Conservation (phyloP, 352 stramenopile species). For the Globisporangium nunn region DNA sequence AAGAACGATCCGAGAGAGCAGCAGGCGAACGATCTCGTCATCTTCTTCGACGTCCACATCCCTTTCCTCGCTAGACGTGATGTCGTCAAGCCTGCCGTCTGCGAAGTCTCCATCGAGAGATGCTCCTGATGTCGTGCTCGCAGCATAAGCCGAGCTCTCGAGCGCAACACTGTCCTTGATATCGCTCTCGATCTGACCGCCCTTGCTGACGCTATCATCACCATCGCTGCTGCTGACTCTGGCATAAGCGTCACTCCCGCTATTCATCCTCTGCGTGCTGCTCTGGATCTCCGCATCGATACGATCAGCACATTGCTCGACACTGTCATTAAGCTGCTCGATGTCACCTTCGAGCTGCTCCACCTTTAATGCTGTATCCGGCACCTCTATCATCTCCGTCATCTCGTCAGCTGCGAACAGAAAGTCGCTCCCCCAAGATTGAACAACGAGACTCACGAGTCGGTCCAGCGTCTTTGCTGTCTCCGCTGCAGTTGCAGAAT, state of each 20-base stretch:
- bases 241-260: too few species aligned
- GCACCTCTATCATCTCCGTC: neutral
- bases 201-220: neutral
- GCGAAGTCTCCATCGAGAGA: neutral
- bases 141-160: neutral
- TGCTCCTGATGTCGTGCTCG: neutral
- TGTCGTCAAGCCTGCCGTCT: neutral
- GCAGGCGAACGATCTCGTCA: slow-evolving; percentile 9
- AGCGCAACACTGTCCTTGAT: neutral
- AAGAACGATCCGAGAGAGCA: neutral
- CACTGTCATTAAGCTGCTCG: neutral
- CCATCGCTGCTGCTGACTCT: neutral
- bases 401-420: neutral
- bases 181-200: neutral
- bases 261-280: neutral
- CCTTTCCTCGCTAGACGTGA: neutral
- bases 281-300: neutral
- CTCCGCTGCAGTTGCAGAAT: slow-evolving; percentile 2
- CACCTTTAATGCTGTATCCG: neutral
- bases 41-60: neutral
- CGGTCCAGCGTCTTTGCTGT: slow-evolving; percentile 12
- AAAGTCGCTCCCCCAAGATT: slow-evolving; percentile 12
- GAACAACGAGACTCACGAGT: slow-evolving; percentile 15
- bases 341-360: neutral
- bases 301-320: neutral